Evolutionary conservation across 352 stramenopile genomes (phyloP).

Genomic region (Plasmopara viticola): DNA sequence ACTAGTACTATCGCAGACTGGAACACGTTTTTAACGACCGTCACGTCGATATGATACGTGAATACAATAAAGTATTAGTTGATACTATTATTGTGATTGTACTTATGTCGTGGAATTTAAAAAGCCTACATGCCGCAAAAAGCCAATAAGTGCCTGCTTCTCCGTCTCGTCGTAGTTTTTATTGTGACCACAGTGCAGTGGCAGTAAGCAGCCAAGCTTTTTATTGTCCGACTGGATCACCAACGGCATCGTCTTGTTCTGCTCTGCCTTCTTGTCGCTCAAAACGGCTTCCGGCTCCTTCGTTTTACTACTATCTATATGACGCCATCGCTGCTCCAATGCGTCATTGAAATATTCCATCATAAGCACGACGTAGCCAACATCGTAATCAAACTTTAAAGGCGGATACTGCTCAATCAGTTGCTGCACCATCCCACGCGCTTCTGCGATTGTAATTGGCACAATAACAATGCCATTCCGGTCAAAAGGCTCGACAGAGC

Average conservation of each 20-base stretch:
- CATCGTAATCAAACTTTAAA: slow-evolving; percentile 69
- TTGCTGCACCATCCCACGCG: slow-evolving; percentile 41
- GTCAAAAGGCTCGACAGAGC: slow-evolving; percentile 58
- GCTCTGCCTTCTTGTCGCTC: slow-evolving; percentile 2
- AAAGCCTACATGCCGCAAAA: slow-evolving; percentile 47
- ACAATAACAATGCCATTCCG: slow-evolving; percentile 62
- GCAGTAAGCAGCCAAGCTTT: slow-evolving; percentile 49
- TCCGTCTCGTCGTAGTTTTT: slow-evolving; percentile 75
- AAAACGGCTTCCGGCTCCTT: slow-evolving; percentile 6
- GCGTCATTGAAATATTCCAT: slow-evolving; percentile 72
- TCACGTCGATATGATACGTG: slow-evolving; percentile 1
- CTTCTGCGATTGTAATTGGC: slow-evolving; percentile 51
- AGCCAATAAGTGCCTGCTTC: slow-evolving; percentile 56
- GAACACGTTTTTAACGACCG: slow-evolving; percentile 27
- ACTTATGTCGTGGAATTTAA: slow-evolving; percentile 17
- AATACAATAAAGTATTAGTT: neutral
- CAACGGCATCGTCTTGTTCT: slow-evolving; percentile 17
- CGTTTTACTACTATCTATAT: slow-evolving; percentile 25
- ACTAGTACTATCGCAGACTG: slow-evolving; percentile 27
- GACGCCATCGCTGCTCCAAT: slow-evolving; percentile 48
- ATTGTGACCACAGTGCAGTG: slow-evolving; percentile 82
- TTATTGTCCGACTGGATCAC: slow-evolving; percentile 29
- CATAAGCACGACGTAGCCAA: slow-evolving; percentile 63
- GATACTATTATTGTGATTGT: slow-evolving; percentile 1
- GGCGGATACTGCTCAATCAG: slow-evolving; percentile 52